These are phyloP conservation scores for Teratosphaeria pseudoeucalypti DNA, from an alignment of 2,329 filamentous ascomycete species.

Conservation along the genomic window DNA sequence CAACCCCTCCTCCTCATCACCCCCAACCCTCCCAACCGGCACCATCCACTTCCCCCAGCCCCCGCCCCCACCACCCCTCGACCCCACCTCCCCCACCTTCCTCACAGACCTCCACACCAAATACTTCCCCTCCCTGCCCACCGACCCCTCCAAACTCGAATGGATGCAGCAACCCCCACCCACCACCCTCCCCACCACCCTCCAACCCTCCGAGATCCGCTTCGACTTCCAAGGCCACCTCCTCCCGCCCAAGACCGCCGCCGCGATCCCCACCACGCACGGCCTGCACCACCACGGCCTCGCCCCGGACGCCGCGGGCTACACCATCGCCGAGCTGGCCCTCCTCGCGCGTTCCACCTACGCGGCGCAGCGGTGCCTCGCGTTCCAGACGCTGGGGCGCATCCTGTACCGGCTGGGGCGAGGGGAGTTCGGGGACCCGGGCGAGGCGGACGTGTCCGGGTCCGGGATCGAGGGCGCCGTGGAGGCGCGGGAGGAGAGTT, in stretches of 20 bases:
- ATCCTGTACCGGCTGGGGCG: conserved; percentile 73
- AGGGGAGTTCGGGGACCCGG: conserved; percentile 53
- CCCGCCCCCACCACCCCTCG: conserved; percentile 56
- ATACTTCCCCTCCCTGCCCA: conserved; percentile 82
- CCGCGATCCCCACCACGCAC: conserved; percentile 62
- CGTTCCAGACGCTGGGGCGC: conserved; percentile 81
- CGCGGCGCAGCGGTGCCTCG: conserved; percentile 77
- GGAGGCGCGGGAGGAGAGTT: conserved; percentile 36
- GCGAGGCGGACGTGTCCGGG: conserved; percentile 23
- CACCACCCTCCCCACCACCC: conserved; percentile 55
- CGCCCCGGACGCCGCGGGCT: conserved; percentile 86
- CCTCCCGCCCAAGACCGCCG: conserved; percentile 63
- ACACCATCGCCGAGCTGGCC: conserved; percentile 80
- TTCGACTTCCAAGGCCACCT: conserved; percentile 81
- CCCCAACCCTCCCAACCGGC: conserved; percentile 9
- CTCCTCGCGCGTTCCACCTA: conserved; percentile 71
- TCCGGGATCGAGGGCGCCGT: conserved; percentile 13
- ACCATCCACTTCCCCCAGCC: conserved; percentile 50
- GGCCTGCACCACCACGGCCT: conserved; percentile 91
- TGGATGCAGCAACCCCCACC: conserved; percentile 60
- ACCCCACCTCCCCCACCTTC: conserved; percentile 75
- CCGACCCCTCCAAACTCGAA: conserved; percentile 73
- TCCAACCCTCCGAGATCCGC: conserved; percentile 68
- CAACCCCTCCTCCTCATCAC: too few relatives aligned
- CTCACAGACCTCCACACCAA: conserved; percentile 75